Evolutionary conservation across 345 rosid species (phyloP), one percentile per base, ranked within the genome.

Genomic region (Mallotus nudiflorus): DNA sequence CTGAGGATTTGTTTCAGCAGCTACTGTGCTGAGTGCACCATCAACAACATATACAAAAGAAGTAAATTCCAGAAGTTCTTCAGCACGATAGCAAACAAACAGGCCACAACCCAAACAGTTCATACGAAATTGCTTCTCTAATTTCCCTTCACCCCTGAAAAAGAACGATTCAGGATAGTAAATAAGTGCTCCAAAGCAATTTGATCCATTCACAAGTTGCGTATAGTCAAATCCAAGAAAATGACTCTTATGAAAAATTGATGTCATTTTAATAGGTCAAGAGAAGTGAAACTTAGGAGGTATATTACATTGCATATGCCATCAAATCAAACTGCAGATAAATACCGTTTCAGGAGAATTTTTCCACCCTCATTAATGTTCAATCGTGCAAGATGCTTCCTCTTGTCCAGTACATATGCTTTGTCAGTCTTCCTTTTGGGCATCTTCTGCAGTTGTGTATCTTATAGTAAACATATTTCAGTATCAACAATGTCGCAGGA

Each of bases 101-200:
- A 96, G 86, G 66, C 84, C 86, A 72, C 99, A 96, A 11, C 98
- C 90, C 2, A 96, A 51, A 73, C 99, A 96, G 75, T 88, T 92
- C 99, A 96, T 91, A 18, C 98, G 92, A 76, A 85, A 92, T 73
- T 96, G 99, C 85, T 91, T 96, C 93, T 96, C 99, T 79, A 90
- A 45, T 67, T 85, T 92, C 16, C 97, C 99, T 88, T 96, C 97
- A 19, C 93, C 97, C 62, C 98, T 94, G 71, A 31, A 71, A 73
- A 66, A 66, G 59, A 66, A 65, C 37, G 46, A 69, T n/a, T 31
- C 48, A 71, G 35, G 53, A 9, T 48, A 12, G 20, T n/a, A 51
- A 67, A 9, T 19, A 2, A 19, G 11, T 48, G 37, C 33, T 35
- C n/a, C n/a, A n/a, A n/a, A n/a, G n/a, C n/a, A n/a, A n/a, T n/a